Evolutionary conservation across 139 green algal species (phyloP).

Genomic region (Coelastrella sp.): DNA sequence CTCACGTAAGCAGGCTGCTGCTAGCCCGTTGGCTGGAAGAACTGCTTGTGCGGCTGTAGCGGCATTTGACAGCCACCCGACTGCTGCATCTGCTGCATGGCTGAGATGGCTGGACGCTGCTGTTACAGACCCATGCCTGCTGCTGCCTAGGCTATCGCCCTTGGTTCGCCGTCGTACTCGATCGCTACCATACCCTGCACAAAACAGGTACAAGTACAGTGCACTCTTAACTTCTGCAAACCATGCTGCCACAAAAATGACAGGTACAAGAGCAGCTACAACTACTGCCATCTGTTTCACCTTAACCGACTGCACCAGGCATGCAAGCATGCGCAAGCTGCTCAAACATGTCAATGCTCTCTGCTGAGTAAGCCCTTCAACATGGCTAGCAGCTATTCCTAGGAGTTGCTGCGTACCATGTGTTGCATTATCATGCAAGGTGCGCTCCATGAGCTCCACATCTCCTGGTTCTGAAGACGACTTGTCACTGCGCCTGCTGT

Average conservation of each 20-base stretch:
- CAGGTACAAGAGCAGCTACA: too few relatives aligned
- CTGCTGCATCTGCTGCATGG: constrained; percentile 42
- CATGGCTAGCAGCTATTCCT: neutral
- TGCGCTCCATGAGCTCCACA: constrained; percentile 59
- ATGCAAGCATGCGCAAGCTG: too few relatives aligned
- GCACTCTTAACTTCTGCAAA: too few relatives aligned
- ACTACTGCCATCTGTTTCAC: too few relatives aligned
- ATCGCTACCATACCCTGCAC: constrained; percentile 45
- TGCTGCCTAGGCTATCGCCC: constrained; percentile 23
- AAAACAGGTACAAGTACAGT: neutral
- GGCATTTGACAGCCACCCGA: constrained; percentile 43
- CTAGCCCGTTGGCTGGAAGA: constrained; percentile 17
- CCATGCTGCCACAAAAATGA: too few relatives aligned
- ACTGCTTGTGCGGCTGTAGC: constrained; percentile 27
- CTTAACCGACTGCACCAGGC: too few relatives aligned
- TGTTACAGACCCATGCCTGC: constrained; percentile 3
- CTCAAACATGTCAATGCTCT: neutral
- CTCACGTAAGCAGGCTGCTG: constrained; percentile 35
- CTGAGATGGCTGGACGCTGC: constrained; percentile 11
- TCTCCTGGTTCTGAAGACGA: constrained; percentile 48
- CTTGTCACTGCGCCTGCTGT: constrained; percentile 48
- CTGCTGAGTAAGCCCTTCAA: neutral
- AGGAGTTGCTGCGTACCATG: neutral
- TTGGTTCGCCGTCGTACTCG: constrained; percentile 6
- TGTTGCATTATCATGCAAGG: neutral